Evolutionary conservation across 1,139 yeast genomes (phyloP).

Genomic region (Geotrichum australiense): DNA sequence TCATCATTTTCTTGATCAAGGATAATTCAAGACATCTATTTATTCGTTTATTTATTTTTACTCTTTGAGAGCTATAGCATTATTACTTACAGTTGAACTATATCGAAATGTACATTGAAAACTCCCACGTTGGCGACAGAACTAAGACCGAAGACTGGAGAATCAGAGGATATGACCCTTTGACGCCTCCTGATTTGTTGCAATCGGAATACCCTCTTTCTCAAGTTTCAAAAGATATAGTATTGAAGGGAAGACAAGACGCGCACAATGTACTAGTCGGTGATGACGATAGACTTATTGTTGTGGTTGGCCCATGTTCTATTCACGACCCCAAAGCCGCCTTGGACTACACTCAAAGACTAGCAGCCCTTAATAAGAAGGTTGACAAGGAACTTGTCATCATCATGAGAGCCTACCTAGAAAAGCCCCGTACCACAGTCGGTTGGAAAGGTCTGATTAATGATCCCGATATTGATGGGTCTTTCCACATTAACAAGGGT

Average conservation of each 20-base stretch:
- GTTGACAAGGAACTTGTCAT: constrained; percentile 68
- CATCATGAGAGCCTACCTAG: constrained; percentile 93
- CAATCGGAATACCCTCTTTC: constrained; percentile 74
- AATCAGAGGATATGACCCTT: constrained; percentile 84
- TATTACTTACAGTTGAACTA: too few relatives aligned
- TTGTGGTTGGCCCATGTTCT: constrained; percentile 92
- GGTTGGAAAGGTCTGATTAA: constrained; percentile 99
- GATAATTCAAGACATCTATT: too few relatives aligned
- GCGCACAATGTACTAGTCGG: constrained; percentile 66
- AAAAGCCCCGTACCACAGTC: constrained; percentile 97
- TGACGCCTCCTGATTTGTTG: constrained; percentile 79
- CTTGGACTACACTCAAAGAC: constrained; percentile 71
- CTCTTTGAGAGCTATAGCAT: too few relatives aligned
- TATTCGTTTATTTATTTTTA: too few relatives aligned
- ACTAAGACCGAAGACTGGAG: constrained; percentile 80
- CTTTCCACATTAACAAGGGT: constrained; percentile 94
- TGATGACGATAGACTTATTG: constrained; percentile 71
- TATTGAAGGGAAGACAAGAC: constrained; percentile 68
- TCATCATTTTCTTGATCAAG: not conserved
- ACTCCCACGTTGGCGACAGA: constrained; percentile 25
- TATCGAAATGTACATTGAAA: constrained; percentile 16
- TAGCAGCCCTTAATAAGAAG: constrained; percentile 61
- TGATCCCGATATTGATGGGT: constrained; percentile 90
- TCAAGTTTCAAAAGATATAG: constrained; percentile 54
- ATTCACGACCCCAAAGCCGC: constrained; percentile 90